Conservation (phyloP, 768 basidiomycete species). For the Cystoderma amianthinum region DNA sequence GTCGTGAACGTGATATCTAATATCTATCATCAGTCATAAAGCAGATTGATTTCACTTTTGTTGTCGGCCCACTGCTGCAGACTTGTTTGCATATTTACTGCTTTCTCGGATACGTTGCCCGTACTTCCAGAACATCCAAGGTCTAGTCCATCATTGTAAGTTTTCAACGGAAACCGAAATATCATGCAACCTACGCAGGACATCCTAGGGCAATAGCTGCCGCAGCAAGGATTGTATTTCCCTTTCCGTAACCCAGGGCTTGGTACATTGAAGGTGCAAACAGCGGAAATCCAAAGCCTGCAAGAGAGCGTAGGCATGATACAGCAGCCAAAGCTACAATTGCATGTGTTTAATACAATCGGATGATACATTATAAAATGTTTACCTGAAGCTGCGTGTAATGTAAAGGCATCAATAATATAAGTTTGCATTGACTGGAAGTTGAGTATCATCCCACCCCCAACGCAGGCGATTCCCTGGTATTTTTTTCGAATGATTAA, state of each 20-base stretch:
- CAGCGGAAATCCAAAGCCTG: slow-evolving; percentile 74
- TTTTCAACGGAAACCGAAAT: background rate
- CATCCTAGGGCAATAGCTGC: slow-evolving; percentile 53
- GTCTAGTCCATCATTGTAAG: slow-evolving; percentile 1
- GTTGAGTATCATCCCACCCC: slow-evolving; percentile 48
- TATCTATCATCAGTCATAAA: too few species aligned
- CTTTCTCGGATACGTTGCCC: slow-evolving; percentile 3
- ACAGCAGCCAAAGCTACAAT: slow-evolving; percentile 62
- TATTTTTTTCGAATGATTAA: too few species aligned
- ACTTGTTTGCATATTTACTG: slow-evolving; percentile 6
- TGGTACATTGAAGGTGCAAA: slow-evolving; percentile 68
- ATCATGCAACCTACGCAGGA: slow-evolving; percentile 36
- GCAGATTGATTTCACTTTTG: too few species aligned
- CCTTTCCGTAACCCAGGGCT: slow-evolving; percentile 63
- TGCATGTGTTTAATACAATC: slow-evolving; percentile 1
- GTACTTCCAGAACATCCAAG: slow-evolving; percentile 9
- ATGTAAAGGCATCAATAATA: slow-evolving; percentile 57
- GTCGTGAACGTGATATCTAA: too few species aligned
- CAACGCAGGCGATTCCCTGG: slow-evolving; percentile 52
- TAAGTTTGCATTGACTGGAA: slow-evolving; percentile 65
- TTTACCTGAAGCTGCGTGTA: slow-evolving; percentile 63
- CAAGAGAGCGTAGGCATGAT: slow-evolving; percentile 52
- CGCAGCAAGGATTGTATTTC: slow-evolving; percentile 56
- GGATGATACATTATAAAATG: slow-evolving; percentile 1
- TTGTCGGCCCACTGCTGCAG: too few species aligned